These are phyloP conservation scores for Leucocoprinus leucothites DNA, from an alignment of 768 basidiomycete species.

Conservation along the genomic window DNA sequence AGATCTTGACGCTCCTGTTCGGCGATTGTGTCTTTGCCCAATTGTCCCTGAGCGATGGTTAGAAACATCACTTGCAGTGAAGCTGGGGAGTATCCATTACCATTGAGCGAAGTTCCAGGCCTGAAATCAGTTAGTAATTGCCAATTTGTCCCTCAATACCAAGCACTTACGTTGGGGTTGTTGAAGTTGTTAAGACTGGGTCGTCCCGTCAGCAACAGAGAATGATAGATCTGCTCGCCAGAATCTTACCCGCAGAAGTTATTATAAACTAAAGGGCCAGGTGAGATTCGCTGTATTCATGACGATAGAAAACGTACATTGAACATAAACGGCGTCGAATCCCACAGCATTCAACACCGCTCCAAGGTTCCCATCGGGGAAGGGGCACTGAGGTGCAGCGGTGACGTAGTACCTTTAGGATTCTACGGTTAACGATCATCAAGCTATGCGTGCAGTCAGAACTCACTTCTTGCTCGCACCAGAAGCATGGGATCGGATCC, in stretches of 20 bases:
- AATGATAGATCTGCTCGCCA: not conserved
- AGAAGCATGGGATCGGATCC: constrained; percentile 39
- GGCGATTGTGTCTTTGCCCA: constrained; percentile 55
- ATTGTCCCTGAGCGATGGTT: constrained; percentile 36
- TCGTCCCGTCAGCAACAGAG: not conserved
- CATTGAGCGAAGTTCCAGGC: constrained; percentile 48
- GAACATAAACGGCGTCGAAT: constrained; percentile 67
- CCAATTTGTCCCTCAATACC: no score
- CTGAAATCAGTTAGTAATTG: constrained; percentile 17
- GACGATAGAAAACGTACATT: constrained; percentile 21
- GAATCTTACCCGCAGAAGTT: constrained; percentile 40
- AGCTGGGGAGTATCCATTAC: constrained; percentile 19
- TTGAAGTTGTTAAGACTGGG: constrained; percentile 36
- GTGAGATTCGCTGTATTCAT: not conserved
- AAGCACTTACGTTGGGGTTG: constrained; percentile 33
- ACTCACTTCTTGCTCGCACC: constrained; percentile 47
- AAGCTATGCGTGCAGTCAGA: not conserved
- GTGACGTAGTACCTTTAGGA: constrained; percentile 52
- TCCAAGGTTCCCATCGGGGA: constrained; percentile 57
- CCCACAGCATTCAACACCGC: constrained; percentile 51
- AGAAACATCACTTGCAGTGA: not conserved
- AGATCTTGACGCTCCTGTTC: constrained; percentile 51
- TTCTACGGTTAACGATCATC: not conserved
- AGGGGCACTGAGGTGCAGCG: constrained; percentile 55
- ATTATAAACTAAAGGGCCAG: constrained; percentile 31